Evolutionary conservation across 768 basidiomycete species (phyloP).

Genomic region (Hemileccinum rubropunctum): DNA sequence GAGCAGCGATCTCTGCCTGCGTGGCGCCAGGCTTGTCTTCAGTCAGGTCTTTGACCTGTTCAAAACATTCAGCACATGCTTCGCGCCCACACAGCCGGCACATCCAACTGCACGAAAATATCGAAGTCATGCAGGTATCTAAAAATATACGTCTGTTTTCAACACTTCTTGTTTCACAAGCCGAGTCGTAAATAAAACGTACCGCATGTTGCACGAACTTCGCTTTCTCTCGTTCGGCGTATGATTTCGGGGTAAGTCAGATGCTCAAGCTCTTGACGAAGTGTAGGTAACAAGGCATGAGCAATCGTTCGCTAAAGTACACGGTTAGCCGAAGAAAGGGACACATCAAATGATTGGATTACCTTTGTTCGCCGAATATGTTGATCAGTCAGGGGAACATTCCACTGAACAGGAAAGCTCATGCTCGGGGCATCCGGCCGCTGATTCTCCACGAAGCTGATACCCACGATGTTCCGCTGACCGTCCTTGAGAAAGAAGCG

Average conservation of each 20-base stretch:
- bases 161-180: slow-evolving; percentile 3
- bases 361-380: slow-evolving; percentile 67
- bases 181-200: slow-evolving; percentile 25
- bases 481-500: slow-evolving; percentile 70
- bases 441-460: slow-evolving; percentile 67
- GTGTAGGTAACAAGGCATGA: slow-evolving; percentile 60
- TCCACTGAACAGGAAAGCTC: slow-evolving; percentile 66
- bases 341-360: slow-evolving; percentile 2
- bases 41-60: slow-evolving; percentile 64
- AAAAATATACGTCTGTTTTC: slow-evolving; percentile 9
- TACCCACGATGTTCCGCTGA: slow-evolving; percentile 56
- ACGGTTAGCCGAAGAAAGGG: slow-evolving; percentile 11
- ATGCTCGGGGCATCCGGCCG: slow-evolving; percentile 56
- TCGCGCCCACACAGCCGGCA: slow-evolving; percentile 90
- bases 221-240: slow-evolving; percentile 72
- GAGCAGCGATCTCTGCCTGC: slow-evolving; percentile 46
- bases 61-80: slow-evolving; percentile 81
- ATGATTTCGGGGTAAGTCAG: slow-evolving; percentile 56
- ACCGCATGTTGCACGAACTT: slow-evolving; percentile 87
- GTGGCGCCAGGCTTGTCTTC: slow-evolving; percentile 47
- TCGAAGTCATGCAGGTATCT: slow-evolving; percentile 94
- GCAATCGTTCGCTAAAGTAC: slow-evolving; percentile 60
- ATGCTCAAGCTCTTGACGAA: slow-evolving; percentile 64
- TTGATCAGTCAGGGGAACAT: slow-evolving; percentile 46
- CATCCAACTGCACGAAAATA: slow-evolving; percentile 89